Conservation (phyloP, 345 rosid species). For the Euclidium syriacum region DNA sequence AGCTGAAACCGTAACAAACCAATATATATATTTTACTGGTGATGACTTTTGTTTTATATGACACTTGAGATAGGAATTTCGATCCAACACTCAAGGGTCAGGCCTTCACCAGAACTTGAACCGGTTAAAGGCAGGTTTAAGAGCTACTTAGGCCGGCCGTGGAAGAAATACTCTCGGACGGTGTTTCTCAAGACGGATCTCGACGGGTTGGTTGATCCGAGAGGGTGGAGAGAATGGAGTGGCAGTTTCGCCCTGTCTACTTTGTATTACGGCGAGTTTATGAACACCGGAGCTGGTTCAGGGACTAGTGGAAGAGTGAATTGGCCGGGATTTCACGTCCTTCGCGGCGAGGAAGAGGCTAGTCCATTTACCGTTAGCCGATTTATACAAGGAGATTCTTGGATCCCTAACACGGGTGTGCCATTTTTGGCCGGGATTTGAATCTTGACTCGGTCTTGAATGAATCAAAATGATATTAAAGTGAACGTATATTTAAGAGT, state of each 20-base stretch:
- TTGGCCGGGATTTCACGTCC: constrained; percentile 71
- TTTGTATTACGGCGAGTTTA: constrained; percentile 55
- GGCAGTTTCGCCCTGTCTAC: constrained; percentile 53
- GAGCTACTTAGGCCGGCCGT: constrained; percentile 56
- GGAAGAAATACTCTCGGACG: constrained; percentile 54
- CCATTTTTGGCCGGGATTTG: constrained; percentile 41
- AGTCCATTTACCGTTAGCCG: constrained; percentile 38
- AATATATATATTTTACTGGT: background rate
- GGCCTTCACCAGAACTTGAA: constrained; percentile 38
- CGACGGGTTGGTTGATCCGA: constrained; percentile 50
- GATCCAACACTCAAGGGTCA: constrained; percentile 44
- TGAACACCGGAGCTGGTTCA: constrained; percentile 52
- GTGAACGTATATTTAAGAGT: background rate
- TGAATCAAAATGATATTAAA: background rate
- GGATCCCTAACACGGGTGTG: constrained; percentile 62
- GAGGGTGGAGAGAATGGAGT: constrained; percentile 61
- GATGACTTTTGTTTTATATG: background rate
- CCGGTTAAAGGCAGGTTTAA: constrained; percentile 30
- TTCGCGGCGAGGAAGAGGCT: constrained; percentile 35
- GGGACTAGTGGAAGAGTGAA: constrained; percentile 34
- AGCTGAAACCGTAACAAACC: no score
- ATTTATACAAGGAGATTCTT: constrained; percentile 55
- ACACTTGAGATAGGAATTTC: constrained; percentile 38
- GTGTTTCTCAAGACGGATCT: constrained; percentile 45
- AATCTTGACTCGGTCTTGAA: constrained; percentile 13